Conservation (phyloP, 805 yeast genomes). For the Teunomyces cretensis region DNA sequence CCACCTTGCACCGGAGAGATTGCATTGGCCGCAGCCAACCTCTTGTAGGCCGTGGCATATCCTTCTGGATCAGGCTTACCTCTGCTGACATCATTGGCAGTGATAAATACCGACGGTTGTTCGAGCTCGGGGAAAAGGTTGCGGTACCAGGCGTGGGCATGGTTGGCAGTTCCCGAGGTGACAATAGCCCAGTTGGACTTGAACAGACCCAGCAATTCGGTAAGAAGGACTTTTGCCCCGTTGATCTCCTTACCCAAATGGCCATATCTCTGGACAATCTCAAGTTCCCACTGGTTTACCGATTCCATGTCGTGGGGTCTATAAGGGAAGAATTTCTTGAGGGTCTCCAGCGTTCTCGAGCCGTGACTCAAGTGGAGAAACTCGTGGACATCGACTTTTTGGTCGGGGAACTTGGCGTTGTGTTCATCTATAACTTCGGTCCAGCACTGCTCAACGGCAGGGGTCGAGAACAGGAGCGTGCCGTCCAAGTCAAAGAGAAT, state of each 20-base stretch:
- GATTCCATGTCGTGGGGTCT: slow-evolving; percentile 6
- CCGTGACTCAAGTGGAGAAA: slow-evolving; percentile 18
- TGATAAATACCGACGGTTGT: slow-evolving; percentile 16
- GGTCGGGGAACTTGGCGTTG: slow-evolving; percentile 13
- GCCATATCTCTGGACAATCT: slow-evolving; percentile 15
- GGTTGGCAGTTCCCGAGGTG: slow-evolving; percentile 17
- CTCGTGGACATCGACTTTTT: slow-evolving; percentile 7
- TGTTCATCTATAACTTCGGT: slow-evolving; percentile 11
- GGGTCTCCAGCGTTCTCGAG: slow-evolving; percentile 14
- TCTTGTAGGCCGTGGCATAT: slow-evolving; percentile 6
- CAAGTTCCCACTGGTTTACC: slow-evolving; percentile 10
- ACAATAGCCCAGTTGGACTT: slow-evolving; percentile 18
- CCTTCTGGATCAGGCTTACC: slow-evolving; percentile 25
- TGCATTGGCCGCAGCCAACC: slow-evolving; percentile 8
- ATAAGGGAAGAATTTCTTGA: slow-evolving; percentile 15
- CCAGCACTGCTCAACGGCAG: slow-evolving; percentile 19
- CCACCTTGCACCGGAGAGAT: neutral
- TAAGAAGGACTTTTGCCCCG: slow-evolving; percentile 12
- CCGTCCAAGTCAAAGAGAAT: slow-evolving; percentile 21
- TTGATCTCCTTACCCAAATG: slow-evolving; percentile 16
- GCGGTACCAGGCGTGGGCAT: slow-evolving; percentile 20
- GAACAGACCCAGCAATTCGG: slow-evolving; percentile 1
- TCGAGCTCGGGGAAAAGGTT: slow-evolving; percentile 7
- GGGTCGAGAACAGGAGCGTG: slow-evolving; percentile 17
- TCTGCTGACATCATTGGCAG: slow-evolving; percentile 18